These are phyloP conservation scores for Backusella macrospora DNA, from an alignment of 192 early-diverging fungal genomes.

Conservation along the genomic window DNA sequence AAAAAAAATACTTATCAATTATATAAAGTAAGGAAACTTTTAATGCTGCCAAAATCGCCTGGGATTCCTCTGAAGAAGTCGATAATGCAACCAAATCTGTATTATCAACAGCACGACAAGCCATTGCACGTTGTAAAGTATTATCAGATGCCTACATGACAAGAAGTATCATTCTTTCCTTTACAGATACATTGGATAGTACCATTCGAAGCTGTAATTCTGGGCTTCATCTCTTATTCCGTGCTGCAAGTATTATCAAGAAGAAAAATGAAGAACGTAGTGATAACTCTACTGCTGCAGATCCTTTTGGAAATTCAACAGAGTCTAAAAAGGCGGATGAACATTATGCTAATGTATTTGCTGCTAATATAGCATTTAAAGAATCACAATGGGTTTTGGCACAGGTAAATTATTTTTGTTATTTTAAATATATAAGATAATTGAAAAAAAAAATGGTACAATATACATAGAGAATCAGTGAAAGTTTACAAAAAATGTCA, in stretches of 20 bases:
- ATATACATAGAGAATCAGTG: slow-evolving; percentile 44
- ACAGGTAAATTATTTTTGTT: slow-evolving; percentile 28
- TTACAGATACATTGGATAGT: neutral
- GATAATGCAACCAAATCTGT: neutral
- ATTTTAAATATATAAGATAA: neutral
- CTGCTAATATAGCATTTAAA: slow-evolving; percentile 34
- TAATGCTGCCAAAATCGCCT: slow-evolving; percentile 5
- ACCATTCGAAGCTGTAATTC: neutral
- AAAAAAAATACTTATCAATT: neutral
- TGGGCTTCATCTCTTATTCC: neutral
- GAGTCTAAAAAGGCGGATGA: neutral
- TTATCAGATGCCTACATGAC: slow-evolving; percentile 20
- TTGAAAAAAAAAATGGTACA: neutral
- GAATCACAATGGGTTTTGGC: slow-evolving; percentile 36
- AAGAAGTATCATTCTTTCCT: neutral
- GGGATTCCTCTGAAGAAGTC: neutral
- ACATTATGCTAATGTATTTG: slow-evolving; percentile 10
- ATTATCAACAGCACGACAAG: neutral
- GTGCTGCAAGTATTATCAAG: neutral
- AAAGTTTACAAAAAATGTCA: slow-evolving; percentile 53
- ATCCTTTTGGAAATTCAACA: neutral
- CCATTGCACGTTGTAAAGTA: neutral
- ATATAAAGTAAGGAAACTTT: slow-evolving; percentile 15
- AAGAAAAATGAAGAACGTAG: neutral
- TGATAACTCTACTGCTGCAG: neutral